These are phyloP conservation scores for Ligustrum vulgare DNA, from an alignment of 257 asterid species.

Conservation along the genomic window DNA sequence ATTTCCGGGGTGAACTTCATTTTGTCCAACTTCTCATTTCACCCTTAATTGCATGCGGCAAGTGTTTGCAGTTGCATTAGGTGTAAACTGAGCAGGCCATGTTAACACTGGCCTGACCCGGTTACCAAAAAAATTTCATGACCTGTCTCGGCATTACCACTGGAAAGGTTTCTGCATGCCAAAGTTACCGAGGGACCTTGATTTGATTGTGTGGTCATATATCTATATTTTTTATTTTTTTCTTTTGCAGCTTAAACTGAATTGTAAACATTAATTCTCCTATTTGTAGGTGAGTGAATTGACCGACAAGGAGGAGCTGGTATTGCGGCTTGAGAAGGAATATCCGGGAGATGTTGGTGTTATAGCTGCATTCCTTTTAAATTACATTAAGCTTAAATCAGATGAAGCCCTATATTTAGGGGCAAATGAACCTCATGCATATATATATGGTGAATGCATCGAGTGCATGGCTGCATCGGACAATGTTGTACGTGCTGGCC, in stretches of 20 bases:
- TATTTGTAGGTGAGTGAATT: constrained; percentile 50
- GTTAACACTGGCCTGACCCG: too few relatives aligned
- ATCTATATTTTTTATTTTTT: not conserved
- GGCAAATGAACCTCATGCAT: constrained; percentile 96
- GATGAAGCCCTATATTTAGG: constrained; percentile 92
- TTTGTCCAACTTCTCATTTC: not conserved
- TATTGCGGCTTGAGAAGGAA: constrained; percentile 74
- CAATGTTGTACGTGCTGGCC: constrained; percentile 98
- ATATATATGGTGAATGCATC: constrained; percentile 77
- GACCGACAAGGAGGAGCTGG: constrained; percentile 71
- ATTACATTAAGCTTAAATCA: constrained; percentile 70
- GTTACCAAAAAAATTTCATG: too few relatives aligned
- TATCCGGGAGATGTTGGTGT: constrained; percentile 88
- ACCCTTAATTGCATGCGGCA: not conserved
- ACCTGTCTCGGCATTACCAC: too few relatives aligned
- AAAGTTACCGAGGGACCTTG: too few relatives aligned
- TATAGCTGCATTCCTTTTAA: constrained; percentile 74
- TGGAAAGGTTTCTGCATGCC: too few relatives aligned
- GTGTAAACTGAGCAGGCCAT: too few relatives aligned
- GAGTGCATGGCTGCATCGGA: constrained; percentile 99
- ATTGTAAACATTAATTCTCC: constrained; percentile 1
- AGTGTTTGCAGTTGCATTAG: not conserved
- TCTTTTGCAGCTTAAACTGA: not conserved
- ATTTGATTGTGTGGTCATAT: not conserved
- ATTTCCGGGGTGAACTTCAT: not conserved